Evolutionary conservation across 2,329 filamentous ascomycete genomes (phyloP), one percentile per base, ranked within the genome.

Genomic region (Phialocephala subalpina): DNA sequence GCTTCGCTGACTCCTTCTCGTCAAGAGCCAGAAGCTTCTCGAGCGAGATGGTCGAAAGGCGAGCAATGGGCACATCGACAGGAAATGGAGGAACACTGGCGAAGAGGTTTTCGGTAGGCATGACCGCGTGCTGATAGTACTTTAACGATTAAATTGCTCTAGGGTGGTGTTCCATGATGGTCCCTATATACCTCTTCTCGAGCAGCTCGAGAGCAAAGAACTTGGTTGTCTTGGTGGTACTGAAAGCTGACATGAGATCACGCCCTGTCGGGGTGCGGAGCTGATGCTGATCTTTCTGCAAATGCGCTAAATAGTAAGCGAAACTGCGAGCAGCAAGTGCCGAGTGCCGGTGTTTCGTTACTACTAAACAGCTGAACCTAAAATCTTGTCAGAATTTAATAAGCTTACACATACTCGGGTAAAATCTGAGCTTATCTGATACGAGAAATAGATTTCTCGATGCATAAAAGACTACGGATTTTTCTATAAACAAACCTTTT

Each of bases 91-190:
- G 57, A 16, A 27, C 36, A 4, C 16, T n/a, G 4, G 57, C 36
- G n/a, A 59, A 59, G 18, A 42, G 20, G 27, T 59, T 59, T 25
- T 40, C 57, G 1, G 57, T 29, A 42, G 57, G 57, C 57, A 59
- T 59, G 27, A 27, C 45, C 8, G 29, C 6, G 35, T 29, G 7
- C 42, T 47, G 42, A 14, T n/a, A 38, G n/a, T 38, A 57, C 5
- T 35, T 36, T 8, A 57, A 35, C 16, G n/a, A n/a, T 55, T 3
- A 14, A 25, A 55, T 55, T 55, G 45, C 18, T 52, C 7, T 8
- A 52, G 45, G 45, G 45, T n/a, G n/a, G n/a, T 33, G 29, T 5
- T 33, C 29, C 29, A 33, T 33, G 29, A 33, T 33, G 29, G 9
- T 5, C 29, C 29, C n/a, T n/a, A n/a, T n/a, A n/a, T n/a, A n/a